Conservation (phyloP, 1,139 yeast species). For the Kluyveromyces sp. region DNA sequence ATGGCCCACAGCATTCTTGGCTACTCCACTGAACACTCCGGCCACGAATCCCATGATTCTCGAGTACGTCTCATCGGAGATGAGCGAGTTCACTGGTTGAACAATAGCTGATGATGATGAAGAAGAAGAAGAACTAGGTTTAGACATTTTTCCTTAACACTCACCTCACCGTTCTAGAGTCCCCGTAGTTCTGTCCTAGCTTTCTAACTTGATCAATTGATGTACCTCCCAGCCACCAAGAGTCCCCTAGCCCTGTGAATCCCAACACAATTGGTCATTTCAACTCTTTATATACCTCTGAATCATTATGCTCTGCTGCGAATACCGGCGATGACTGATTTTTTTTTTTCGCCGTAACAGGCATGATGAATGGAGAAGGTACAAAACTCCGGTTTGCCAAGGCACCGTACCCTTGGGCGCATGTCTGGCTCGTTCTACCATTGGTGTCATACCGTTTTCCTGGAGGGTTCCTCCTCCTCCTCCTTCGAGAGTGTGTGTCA, state of each 20-base stretch:
- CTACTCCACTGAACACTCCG: conserved; percentile 79
- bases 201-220: too few species aligned
- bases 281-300: background rate
- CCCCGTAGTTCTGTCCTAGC: too few species aligned
- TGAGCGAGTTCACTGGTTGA: conserved; percentile 3
- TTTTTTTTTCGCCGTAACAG: conserved; percentile 1
- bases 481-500: too few species aligned
- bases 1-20: conserved; percentile 85
- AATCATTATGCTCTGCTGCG: background rate
- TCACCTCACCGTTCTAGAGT: too few species aligned
- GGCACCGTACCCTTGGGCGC: too few species aligned
- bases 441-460: too few species aligned
- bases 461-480: too few species aligned
- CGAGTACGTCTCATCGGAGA: conserved; percentile 16
- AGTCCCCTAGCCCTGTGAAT: too few species aligned
- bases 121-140: background rate
- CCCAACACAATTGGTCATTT: background rate
- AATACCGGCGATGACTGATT: background rate
- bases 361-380: background rate
- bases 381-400: too few species aligned
- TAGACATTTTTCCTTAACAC: background rate
- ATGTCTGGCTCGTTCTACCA: too few species aligned
- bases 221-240: too few species aligned
- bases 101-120: conserved; percentile 4
- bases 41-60: conserved; percentile 65